These are phyloP conservation scores for Tylopilus vinaceipallidus DNA, from an alignment of 768 basidiomycete genomes.

Conservation along the genomic window DNA sequence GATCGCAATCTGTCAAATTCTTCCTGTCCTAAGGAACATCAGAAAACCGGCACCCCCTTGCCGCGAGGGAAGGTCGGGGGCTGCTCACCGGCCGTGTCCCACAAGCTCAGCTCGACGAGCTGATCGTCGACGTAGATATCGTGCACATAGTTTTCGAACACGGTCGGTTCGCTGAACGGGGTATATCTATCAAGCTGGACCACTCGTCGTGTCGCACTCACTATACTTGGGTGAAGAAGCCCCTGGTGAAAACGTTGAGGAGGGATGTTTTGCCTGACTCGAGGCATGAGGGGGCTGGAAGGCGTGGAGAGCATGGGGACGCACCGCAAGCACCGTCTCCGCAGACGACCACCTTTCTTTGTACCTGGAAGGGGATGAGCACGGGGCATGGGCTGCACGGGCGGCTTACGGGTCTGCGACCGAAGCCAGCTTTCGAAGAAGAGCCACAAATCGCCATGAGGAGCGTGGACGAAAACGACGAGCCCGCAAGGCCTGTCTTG, in stretches of 20 bases:
- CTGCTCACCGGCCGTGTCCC: constrained; percentile 90
- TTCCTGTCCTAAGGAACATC: constrained; percentile 79
- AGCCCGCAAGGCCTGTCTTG: background rate
- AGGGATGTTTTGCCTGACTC: constrained; percentile 79
- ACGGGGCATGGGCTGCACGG: constrained; percentile 3
- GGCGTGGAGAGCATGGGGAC: background rate
- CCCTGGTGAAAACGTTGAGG: constrained; percentile 84
- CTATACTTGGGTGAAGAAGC: constrained; percentile 95
- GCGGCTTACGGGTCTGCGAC: constrained; percentile 35
- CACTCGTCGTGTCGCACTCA: constrained; percentile 46
- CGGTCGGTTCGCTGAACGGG: constrained; percentile 74
- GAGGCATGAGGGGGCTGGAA: constrained; percentile 12
- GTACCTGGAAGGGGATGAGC: constrained; percentile 36
- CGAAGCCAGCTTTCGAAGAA: constrained; percentile 54
- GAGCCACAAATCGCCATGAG: constrained; percentile 59
- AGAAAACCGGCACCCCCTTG: too few species aligned
- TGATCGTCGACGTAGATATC: constrained; percentile 86
- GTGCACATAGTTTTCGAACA: constrained; percentile 97
- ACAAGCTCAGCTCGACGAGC: constrained; percentile 85
- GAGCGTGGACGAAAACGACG: constrained; percentile 5
- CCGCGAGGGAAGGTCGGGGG: background rate
- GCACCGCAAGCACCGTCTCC: constrained; percentile 94
- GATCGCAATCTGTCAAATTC: constrained; percentile 94
- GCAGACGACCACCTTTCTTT: constrained; percentile 81
- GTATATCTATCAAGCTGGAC: too few species aligned